These are phyloP conservation scores for Pestalotiopsis sp. DNA, from an alignment of 2,329 filamentous ascomycete genomes.

Conservation along the genomic window DNA sequence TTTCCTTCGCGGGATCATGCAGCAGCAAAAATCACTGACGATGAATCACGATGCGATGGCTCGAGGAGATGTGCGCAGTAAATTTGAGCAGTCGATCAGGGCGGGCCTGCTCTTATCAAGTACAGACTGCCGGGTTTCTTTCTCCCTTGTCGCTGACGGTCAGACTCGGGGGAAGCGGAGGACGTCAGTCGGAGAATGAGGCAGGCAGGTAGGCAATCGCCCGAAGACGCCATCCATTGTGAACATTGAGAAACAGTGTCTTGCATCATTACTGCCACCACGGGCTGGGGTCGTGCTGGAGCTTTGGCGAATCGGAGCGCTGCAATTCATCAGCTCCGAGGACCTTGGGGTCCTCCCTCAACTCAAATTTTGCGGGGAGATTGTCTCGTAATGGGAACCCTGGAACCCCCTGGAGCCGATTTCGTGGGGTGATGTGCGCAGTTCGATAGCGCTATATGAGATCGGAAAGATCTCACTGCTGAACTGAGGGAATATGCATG, in stretches of 20 bases:
- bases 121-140: background rate
- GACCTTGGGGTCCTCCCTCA: background rate
- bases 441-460: background rate
- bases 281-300: slow-evolving; percentile 12
- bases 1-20: background rate
- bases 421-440: slow-evolving; percentile 17
- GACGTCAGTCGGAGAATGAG: background rate
- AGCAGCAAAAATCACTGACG: background rate
- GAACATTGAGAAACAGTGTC: slow-evolving; percentile 22
- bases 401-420: slow-evolving; percentile 11
- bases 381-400: background rate
- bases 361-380: background rate
- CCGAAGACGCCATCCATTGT: slow-evolving; percentile 29
- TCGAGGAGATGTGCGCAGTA: slow-evolving; percentile 12
- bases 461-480: too few relatives aligned
- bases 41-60: background rate
- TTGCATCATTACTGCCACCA: slow-evolving; percentile 12
- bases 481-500: too few relatives aligned
- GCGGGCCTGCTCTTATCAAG: background rate
- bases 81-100: slow-evolving; percentile 8
- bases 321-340: slow-evolving; percentile 26
- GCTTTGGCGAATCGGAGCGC: slow-evolving; percentile 25
- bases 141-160: background rate
- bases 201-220: slow-evolving; percentile 2
- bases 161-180: slow-evolving; percentile 7